Conservation (phyloP, 306 rosid species). For the Arachis hypogaea region DNA sequence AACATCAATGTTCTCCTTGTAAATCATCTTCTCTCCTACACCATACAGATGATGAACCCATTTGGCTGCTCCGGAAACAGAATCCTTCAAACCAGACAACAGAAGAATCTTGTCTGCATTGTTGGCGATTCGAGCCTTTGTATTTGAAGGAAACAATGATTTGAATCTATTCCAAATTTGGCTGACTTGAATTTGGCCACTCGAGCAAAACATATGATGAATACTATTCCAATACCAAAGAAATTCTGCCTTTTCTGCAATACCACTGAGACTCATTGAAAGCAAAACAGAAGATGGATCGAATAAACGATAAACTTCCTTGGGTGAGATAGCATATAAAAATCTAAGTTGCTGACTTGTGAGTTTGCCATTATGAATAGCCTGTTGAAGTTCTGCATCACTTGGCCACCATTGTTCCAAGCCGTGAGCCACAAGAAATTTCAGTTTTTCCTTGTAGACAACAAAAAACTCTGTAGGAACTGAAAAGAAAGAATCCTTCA, state of each 20-base stretch:
- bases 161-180: slow-evolving; percentile 60
- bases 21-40: slow-evolving; percentile 31
- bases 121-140: slow-evolving; percentile 40
- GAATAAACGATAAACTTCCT: slow-evolving; percentile 28
- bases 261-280: too few species aligned
- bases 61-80: slow-evolving; percentile 18
- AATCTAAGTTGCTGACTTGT: slow-evolving; percentile 22
- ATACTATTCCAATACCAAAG: too few species aligned
- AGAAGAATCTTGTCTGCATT: slow-evolving; percentile 44
- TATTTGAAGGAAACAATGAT: slow-evolving; percentile 61
- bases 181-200: neutral
- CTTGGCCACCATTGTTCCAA: slow-evolving; percentile 38
- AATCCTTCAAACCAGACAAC: slow-evolving; percentile 38
- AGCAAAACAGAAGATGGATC: neutral
- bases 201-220: too few species aligned
- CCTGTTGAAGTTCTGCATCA: slow-evolving; percentile 11
- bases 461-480: neutral
- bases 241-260: too few species aligned
- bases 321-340: slow-evolving; percentile 28
- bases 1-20: slow-evolving; percentile 52
- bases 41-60: slow-evolving; percentile 37
- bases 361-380: slow-evolving; percentile 34
- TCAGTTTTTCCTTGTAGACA: slow-evolving; percentile 24
- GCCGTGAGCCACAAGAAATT: slow-evolving; percentile 30
- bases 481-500: slow-evolving; percentile 35